Conservation (phyloP, 2,329 filamentous ascomycete species). For the Penicillium sclerotigenum region DNA sequence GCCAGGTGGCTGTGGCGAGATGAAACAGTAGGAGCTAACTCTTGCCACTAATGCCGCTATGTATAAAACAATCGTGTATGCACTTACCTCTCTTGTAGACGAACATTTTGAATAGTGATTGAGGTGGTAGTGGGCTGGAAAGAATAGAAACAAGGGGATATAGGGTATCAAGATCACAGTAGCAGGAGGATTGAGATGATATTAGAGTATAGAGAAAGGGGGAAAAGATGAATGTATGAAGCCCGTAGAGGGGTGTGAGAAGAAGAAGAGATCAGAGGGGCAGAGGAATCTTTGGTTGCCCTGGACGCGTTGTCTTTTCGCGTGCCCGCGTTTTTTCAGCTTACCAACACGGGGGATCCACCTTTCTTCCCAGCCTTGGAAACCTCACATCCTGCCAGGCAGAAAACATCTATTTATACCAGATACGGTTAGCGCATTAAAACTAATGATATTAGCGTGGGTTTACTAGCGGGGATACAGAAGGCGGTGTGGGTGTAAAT, state of each 20-base stretch:
- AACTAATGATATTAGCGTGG: neutral
- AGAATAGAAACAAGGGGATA: constrained; percentile 14
- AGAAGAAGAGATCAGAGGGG: constrained; percentile 28
- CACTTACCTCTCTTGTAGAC: constrained; percentile 61
- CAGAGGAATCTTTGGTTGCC: constrained; percentile 14
- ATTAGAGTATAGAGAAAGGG: constrained; percentile 9
- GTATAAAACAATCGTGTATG: neutral
- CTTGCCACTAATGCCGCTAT: neutral
- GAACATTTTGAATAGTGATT: constrained; percentile 50
- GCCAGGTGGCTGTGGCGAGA: neutral
- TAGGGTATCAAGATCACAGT: constrained; percentile 26
- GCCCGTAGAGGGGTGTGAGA: constrained; percentile 20
- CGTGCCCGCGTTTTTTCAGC: constrained; percentile 20
- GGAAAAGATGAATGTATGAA: constrained; percentile 13
- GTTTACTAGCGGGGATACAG: constrained; percentile 2
- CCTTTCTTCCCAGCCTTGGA: neutral
- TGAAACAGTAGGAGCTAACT: neutral
- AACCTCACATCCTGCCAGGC: constrained; percentile 1
- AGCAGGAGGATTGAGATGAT: constrained; percentile 7
- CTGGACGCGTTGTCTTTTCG: constrained; percentile 11
- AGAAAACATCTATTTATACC: constrained; percentile 2
- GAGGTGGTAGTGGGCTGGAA: constrained; percentile 7
- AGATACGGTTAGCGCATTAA: neutral
- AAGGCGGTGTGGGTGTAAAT: constrained; percentile 17
- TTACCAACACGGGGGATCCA: constrained; percentile 5